Evolutionary conservation across 2,329 filamentous ascomycete genomes (phyloP).

Genomic region (Corinectria fuckeliana): DNA sequence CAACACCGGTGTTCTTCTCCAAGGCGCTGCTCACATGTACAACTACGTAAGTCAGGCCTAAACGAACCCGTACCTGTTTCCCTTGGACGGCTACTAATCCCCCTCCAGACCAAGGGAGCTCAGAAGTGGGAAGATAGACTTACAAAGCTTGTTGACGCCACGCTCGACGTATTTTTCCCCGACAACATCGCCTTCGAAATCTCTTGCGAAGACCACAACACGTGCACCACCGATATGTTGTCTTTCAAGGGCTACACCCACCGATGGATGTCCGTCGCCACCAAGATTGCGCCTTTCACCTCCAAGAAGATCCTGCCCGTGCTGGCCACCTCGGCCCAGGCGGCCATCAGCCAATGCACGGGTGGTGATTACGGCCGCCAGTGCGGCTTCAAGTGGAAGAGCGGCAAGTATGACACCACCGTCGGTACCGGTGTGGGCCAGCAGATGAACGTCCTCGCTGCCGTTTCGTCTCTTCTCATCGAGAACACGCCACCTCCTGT

Average conservation of each 20-base stretch:
- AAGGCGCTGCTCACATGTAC: conserved; percentile 69
- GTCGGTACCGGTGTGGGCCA: conserved; percentile 64
- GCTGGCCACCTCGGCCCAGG: conserved; percentile 58
- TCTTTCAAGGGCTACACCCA: conserved; percentile 68
- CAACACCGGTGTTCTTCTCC: conserved; percentile 63
- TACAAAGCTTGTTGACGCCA: conserved; percentile 46
- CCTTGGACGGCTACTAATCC: conserved; percentile 12
- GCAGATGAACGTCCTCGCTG: conserved; percentile 64
- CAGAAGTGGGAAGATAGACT: conserved; percentile 60
- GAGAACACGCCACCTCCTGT: conserved; percentile 48
- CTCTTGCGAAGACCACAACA: conserved; percentile 61
- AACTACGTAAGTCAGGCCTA: conserved; percentile 53
- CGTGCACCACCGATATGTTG: conserved; percentile 68
- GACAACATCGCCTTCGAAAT: conserved; percentile 65
- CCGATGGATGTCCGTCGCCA: conserved; percentile 61
- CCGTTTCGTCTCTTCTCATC: conserved; percentile 61
- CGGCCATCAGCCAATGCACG: conserved; percentile 62
- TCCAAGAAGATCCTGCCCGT: conserved; percentile 56
- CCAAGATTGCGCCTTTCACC: conserved; percentile 62
- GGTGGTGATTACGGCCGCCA: conserved; percentile 54
- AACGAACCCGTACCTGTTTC: not conserved
- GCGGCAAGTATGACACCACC: conserved; percentile 58
- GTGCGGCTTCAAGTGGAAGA: conserved; percentile 64
- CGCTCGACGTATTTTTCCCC: conserved; percentile 58
- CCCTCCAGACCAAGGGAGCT: conserved; percentile 52